Percentiles rank a stretch among this genome's conserved stretches.
Conservation (phyloP, 106 monocot species). For the Dendrobium huoshanense region DNA sequence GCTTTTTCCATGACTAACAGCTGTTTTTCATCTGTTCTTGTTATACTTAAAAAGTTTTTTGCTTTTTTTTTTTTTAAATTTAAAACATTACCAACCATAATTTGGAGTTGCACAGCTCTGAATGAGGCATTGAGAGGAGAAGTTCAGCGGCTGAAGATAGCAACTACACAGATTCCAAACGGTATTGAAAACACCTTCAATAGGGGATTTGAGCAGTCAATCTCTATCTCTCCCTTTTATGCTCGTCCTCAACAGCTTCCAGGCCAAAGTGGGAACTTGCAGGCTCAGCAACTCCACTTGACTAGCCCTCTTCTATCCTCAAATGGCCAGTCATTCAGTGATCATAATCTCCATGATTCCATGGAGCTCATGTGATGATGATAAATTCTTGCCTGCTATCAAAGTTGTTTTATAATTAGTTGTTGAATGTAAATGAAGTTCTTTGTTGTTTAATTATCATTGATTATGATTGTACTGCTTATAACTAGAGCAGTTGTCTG, state of each 20-base stretch:
- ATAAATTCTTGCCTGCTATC: not conserved
- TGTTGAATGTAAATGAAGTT: not conserved
- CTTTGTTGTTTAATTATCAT: slow-evolving; percentile 1
- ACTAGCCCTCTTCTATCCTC: slow-evolving; percentile 10
- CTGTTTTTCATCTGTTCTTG: too few species aligned
- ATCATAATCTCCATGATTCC: slow-evolving; percentile 32
- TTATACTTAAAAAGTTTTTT: too few species aligned
- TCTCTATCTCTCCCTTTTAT: not conserved
- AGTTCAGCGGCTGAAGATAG: slow-evolving; percentile 73
- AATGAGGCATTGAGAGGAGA: slow-evolving; percentile 71
- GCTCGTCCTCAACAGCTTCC: not conserved
- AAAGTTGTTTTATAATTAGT: not conserved
- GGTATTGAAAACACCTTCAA: slow-evolving; percentile 28
- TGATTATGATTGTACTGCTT: not conserved
- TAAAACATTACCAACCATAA: too few species aligned
- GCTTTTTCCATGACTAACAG: too few species aligned
- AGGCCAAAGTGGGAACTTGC: slow-evolving; percentile 2
- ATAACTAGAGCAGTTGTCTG: not conserved
- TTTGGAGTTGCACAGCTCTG: slow-evolving; percentile 31
- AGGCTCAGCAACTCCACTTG: slow-evolving; percentile 19
- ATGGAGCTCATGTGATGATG: slow-evolving; percentile 43
- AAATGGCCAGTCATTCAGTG: slow-evolving; percentile 17
- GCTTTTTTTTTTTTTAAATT: too few species aligned
- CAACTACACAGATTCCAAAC: slow-evolving; percentile 37
- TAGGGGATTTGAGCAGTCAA: slow-evolving; percentile 24